These are phyloP conservation scores for Hypoxylon rubiginosum DNA, from an alignment of 2,329 filamentous ascomycete species.

Conservation along the genomic window DNA sequence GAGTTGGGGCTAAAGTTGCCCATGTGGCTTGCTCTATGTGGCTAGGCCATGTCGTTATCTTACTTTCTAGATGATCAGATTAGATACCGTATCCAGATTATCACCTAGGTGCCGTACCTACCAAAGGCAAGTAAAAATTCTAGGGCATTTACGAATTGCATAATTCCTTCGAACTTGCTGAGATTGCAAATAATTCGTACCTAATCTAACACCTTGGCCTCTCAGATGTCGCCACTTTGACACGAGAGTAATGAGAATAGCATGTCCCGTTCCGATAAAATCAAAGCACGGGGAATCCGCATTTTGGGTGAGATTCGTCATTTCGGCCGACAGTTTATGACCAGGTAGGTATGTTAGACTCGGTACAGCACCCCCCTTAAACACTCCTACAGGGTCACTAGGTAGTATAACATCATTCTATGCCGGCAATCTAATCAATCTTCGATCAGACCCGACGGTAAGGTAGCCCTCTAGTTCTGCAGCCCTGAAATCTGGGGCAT, in stretches of 20 bases:
- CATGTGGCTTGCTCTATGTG: background rate
- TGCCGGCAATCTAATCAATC: slow-evolving; percentile 32
- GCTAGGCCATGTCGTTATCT: background rate
- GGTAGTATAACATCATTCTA: slow-evolving; percentile 26
- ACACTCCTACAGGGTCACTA: too few species aligned
- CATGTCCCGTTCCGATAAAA: background rate
- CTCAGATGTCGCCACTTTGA: background rate
- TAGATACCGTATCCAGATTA: background rate
- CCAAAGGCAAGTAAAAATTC: too few species aligned
- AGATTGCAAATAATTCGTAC: background rate
- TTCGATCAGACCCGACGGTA: slow-evolving; percentile 29
- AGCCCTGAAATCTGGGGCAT: slow-evolving; percentile 33
- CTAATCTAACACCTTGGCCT: background rate
- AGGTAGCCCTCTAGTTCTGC: slow-evolving; percentile 21
- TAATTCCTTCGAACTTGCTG: background rate
- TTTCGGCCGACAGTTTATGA: background rate
- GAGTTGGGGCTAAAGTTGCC: background rate
- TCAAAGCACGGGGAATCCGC: background rate
- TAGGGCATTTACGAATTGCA: background rate
- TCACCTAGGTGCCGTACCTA: too few species aligned
- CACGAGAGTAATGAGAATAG: background rate
- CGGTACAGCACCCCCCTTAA: too few species aligned
- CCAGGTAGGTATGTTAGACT: too few species aligned
- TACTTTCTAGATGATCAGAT: background rate
- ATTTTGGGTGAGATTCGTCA: background rate